Evolutionary conservation across 129 eudicot genomes (phyloP).

Genomic region (Chrysanthemum makinoi): DNA sequence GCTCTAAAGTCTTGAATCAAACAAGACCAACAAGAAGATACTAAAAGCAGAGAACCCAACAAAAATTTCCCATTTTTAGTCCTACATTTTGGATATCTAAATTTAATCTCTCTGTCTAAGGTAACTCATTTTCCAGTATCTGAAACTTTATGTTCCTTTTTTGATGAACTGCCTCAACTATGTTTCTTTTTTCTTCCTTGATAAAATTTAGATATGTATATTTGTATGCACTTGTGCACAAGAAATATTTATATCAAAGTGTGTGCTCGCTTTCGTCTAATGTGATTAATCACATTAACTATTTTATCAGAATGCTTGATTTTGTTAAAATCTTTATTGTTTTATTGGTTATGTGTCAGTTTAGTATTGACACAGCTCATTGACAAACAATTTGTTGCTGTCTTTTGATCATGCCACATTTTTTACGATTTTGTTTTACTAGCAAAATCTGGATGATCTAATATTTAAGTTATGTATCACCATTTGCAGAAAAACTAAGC

Average conservation of each 20-base stretch:
- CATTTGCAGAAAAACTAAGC: conserved; percentile 35
- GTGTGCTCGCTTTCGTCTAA: too few relatives aligned
- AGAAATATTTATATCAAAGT: neutral
- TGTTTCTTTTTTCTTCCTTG: conserved; percentile 17
- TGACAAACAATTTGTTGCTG: conserved; percentile 18
- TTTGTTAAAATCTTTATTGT: conserved; percentile 2
- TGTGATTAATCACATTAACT: neutral
- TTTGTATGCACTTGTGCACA: neutral
- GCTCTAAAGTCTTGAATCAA: conserved; percentile 18
- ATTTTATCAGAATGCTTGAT: conserved; percentile 7
- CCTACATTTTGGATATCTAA: conserved; percentile 11
- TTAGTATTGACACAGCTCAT: conserved; percentile 31
- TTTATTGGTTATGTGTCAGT: conserved; percentile 27
- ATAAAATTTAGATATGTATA: neutral
- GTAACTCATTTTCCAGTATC: conserved; percentile 16
- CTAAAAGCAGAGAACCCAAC: conserved; percentile 23
- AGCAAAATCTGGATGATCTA: conserved; percentile 27
- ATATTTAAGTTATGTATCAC: conserved; percentile 4
- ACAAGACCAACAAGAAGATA: conserved; percentile 10
- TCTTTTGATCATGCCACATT: conserved; percentile 20
- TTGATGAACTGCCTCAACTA: conserved; percentile 23
- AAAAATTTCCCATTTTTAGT: conserved; percentile 4
- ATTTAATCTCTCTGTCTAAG: conserved; percentile 20
- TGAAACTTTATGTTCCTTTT: neutral
- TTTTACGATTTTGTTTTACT: neutral